Evolutionary conservation across 305 asterid genomes (phyloP).

Genomic region (Fraxinus floribunda): DNA sequence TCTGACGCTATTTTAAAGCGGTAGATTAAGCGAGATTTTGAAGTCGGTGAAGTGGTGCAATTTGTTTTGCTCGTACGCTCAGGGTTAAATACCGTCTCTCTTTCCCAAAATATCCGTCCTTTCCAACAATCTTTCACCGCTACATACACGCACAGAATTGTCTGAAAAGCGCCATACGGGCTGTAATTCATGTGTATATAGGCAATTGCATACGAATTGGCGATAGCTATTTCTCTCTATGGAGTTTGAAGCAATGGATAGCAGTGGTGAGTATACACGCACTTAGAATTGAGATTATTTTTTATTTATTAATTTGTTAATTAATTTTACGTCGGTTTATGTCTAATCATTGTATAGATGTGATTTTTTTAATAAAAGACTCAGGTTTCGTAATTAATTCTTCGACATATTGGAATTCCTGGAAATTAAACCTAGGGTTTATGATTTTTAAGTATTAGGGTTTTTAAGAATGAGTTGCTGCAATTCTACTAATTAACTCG

Average conservation of each 20-base stretch:
- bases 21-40: background rate
- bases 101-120: background rate
- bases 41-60: background rate
- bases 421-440: constrained; percentile 18
- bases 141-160: background rate
- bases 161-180: background rate
- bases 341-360: background rate
- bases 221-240: constrained; percentile 28
- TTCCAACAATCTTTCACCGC: background rate
- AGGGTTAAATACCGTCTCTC: background rate
- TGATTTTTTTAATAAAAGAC: background rate
- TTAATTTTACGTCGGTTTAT: constrained; percentile 12
- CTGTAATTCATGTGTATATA: background rate
- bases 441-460: constrained; percentile 27
- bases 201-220: background rate
- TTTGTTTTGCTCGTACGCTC: background rate
- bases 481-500: background rate
- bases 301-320: constrained; percentile 7
- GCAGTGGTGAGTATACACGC: constrained; percentile 8
- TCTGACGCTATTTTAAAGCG: background rate
- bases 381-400: constrained; percentile 21
- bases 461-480: constrained; percentile 19
- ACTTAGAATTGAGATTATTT: background rate
- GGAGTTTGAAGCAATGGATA: constrained; percentile 34
- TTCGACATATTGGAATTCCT: background rate